These are phyloP conservation scores for Comarum palustre DNA, from an alignment of 306 rosid genomes.

Conservation along the genomic window DNA sequence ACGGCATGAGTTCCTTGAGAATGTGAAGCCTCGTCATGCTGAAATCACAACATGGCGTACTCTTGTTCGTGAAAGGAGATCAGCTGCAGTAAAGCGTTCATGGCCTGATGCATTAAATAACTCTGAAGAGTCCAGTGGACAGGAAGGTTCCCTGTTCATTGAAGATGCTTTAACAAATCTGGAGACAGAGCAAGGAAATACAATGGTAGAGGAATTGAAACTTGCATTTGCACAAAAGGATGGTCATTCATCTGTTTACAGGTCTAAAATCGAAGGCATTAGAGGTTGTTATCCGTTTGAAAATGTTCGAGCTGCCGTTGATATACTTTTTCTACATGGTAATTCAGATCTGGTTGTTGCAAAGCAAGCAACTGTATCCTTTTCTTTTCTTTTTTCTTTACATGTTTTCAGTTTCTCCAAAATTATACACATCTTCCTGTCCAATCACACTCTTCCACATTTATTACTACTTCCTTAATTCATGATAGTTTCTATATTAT, in stretches of 20 bases:
- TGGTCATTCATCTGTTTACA: conserved; percentile 41
- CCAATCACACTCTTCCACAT: background rate
- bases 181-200: conserved; percentile 59
- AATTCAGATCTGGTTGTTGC: conserved; percentile 82
- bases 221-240: conserved; percentile 60
- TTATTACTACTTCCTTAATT: conserved; percentile 48
- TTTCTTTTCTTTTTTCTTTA: background rate
- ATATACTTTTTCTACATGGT: conserved; percentile 76
- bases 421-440: background rate
- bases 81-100: conserved; percentile 71
- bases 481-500: conserved; percentile 73
- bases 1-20: conserved; percentile 70
- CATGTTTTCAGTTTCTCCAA: conserved; percentile 18
- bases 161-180: conserved; percentile 86
- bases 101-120: conserved; percentile 85
- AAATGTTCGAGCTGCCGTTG: conserved; percentile 74
- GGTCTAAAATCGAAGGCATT: conserved; percentile 51
- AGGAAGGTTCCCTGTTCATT: conserved; percentile 72
- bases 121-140: conserved; percentile 55
- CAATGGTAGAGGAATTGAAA: conserved; percentile 52
- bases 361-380: conserved; percentile 99
- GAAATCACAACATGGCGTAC: conserved; percentile 61
- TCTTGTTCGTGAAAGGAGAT: conserved; percentile 61
- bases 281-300: conserved; percentile 78
- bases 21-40: conserved; percentile 46